Percentiles rank a stretch among this genome's conserved stretches.
phyloP scores from a whole-genome alignment of 805 yeast species.

The Kluyveromyces lactis region DNA sequence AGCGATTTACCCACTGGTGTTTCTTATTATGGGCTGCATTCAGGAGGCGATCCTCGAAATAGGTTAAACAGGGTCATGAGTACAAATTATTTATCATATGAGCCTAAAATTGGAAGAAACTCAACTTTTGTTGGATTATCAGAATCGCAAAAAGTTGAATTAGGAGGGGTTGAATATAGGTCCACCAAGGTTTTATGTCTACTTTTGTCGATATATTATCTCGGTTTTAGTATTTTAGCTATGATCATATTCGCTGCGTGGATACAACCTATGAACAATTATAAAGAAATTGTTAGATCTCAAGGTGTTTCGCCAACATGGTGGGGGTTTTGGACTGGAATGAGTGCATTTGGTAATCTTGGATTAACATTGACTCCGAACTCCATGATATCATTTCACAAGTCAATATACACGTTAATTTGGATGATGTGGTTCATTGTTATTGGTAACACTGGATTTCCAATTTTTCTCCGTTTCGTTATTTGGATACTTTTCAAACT shows the following conservation, averaged over 20 bases:
- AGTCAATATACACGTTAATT: constrained; percentile 57
- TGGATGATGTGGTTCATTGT: constrained; percentile 63
- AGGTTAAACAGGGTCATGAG: constrained; percentile 34
- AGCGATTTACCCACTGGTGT: constrained; percentile 9
- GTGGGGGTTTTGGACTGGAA: constrained; percentile 89
- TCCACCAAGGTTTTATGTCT: constrained; percentile 70
- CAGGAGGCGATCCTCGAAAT: constrained; percentile 14
- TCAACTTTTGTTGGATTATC: constrained; percentile 81
- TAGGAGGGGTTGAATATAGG: constrained; percentile 96
- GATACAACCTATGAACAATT: constrained; percentile 37
- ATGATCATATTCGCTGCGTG: constrained; percentile 53
- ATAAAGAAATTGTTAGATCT: constrained; percentile 35
- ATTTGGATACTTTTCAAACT: constrained; percentile 72
- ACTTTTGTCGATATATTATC: constrained; percentile 55
- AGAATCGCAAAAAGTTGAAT: constrained; percentile 79
- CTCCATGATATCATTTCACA: constrained; percentile 63
- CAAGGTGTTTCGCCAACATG: constrained; percentile 70
- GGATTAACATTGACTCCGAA: constrained; percentile 78
- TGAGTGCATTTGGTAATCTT: constrained; percentile 74
- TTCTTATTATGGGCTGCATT: constrained; percentile 22
- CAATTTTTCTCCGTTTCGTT: constrained; percentile 67
- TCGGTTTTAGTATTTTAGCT: constrained; percentile 64
- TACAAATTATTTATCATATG: constrained; percentile 74
- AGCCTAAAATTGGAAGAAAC: constrained; percentile 87
- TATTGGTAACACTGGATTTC: constrained; percentile 94